Evolutionary conservation across 129 eudicot species (phyloP).

Genomic region (Flaveria sonorensis): DNA sequence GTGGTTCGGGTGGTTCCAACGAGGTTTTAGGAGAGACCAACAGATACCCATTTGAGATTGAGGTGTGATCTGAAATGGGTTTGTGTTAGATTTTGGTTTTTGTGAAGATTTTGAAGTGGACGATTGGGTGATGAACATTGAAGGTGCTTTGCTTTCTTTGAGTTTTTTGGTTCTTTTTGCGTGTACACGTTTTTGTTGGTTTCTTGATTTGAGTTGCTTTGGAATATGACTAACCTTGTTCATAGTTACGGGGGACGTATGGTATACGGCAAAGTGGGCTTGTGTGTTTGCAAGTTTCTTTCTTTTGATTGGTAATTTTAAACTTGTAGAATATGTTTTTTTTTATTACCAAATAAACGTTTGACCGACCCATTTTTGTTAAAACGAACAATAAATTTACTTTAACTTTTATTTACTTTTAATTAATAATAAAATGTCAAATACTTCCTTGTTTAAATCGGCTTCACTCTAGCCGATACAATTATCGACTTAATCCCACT

Average conservation of each 20-base stretch:
- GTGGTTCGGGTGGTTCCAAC: conserved; percentile 24
- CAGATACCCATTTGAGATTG: conserved; percentile 70
- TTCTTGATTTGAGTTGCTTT: conserved; percentile 39
- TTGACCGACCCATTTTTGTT: no score
- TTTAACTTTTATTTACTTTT: no score
- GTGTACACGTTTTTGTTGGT: conserved; percentile 33
- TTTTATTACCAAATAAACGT: no score
- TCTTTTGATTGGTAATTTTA: no score
- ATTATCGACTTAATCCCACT: no score
- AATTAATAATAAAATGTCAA: no score
- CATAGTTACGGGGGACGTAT: conserved; percentile 19
- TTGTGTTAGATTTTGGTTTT: conserved; percentile 34
- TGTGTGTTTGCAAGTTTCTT: background rate
- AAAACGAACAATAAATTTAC: no score
- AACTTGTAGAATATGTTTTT: no score
- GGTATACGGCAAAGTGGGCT: conserved; percentile 15
- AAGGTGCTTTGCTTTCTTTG: conserved; percentile 40
- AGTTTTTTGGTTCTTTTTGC: conserved; percentile 28
- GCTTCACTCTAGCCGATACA: no score
- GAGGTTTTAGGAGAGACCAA: conserved; percentile 37
- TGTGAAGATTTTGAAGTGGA: conserved; percentile 10
- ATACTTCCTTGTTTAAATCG: no score
- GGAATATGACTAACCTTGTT: conserved; percentile 3
- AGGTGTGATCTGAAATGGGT: conserved; percentile 33
- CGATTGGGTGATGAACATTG: conserved; percentile 7